Base-by-base conservation (phyloP, 805 yeast species). In the Candida nemodendra region DNA sequence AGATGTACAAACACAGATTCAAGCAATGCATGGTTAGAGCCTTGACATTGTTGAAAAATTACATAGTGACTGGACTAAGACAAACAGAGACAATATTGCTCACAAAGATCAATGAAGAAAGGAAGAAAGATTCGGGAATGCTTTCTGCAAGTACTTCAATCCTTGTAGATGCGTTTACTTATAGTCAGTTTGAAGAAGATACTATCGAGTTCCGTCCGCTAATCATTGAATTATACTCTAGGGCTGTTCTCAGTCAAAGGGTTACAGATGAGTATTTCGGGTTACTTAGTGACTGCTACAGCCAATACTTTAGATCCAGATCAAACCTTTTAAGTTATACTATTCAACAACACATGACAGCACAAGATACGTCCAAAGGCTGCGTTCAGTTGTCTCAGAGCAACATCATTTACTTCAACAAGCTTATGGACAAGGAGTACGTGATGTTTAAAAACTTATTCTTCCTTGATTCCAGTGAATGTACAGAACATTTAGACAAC, bases 11-110 rank as follows among this genome's bases (percentile, higher is more conserved):
- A 32, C 76, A 79, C 45, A 74, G 90, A 41, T 87, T 86, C 63
- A 77, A 84, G 44, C 95, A 86, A 51, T 86, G 96, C 53, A 70
- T 88, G 72, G 79, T 90, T 1, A 72, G 96, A 41, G 81, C 95
- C 1, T 69, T 88, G 32, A 79, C 93, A 0, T 66, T 91, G 42
- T 76, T 88, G 12, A 74, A 82, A 45, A 85, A 81, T 51, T 87
- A 81, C 54, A 61, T 85, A 38, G 68, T 68, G 8, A 59, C 59
- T n/a, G 70, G 68, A 23, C 56, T 76, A 28, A 66, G 62, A 37
- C 57, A 48, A 13, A 40, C 68, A 18, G 64, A 63, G 29, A 46
- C 53, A 13, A 48, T 42, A 12, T 33, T 61, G 7, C 40, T 44
- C 15, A 25, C 26, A 2, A 47, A 51, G 22, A 43, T 57, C 19